Conservation (phyloP, 1,284 basidiomycete species). For the Polyporus tsugae region DNA sequence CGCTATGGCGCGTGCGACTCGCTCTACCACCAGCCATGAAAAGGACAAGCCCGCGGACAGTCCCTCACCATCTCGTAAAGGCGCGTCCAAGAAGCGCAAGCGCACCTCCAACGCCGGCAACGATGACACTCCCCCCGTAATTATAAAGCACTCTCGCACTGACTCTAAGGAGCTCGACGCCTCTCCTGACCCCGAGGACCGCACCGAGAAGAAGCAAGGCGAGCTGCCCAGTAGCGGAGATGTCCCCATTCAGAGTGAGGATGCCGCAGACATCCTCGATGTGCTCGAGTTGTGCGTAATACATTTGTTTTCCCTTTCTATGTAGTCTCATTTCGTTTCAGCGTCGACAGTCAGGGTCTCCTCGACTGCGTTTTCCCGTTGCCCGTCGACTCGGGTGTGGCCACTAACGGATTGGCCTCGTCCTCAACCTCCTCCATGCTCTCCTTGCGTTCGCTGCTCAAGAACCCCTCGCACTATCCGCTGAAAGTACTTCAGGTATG, state of each 20-base stretch:
- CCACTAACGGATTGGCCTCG: slow-evolving; percentile 39
- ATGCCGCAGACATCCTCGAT: slow-evolving; percentile 73
- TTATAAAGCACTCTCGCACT: slow-evolving; percentile 58
- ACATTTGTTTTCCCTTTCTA: slow-evolving; percentile 14
- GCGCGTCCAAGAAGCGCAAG: slow-evolving; percentile 69
- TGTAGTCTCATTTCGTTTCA: slow-evolving; percentile 38
- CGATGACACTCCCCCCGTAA: slow-evolving; percentile 53
- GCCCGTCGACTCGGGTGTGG: slow-evolving; percentile 47
- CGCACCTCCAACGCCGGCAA: slow-evolving; percentile 52
- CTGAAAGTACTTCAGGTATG: slow-evolving; percentile 61
- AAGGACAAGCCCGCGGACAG: slow-evolving; percentile 43
- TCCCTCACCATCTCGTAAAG: slow-evolving; percentile 42
- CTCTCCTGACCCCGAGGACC: slow-evolving; percentile 41
- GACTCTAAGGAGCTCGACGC: slow-evolving; percentile 47
- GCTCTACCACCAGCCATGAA: slow-evolving; percentile 60
- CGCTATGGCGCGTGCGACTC: slow-evolving; percentile 75
- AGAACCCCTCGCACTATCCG: slow-evolving; percentile 59
- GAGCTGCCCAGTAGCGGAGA: slow-evolving; percentile 50
- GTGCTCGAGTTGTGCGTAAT: slow-evolving; percentile 74
- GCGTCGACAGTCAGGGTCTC: slow-evolving; percentile 75
- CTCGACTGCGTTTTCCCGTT: slow-evolving; percentile 82
- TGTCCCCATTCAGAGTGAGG: slow-evolving; percentile 53
- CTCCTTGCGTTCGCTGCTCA: slow-evolving; percentile 72
- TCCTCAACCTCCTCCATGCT: slow-evolving; percentile 45
- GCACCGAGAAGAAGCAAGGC: slow-evolving; percentile 43